Conservation (phyloP, 2,329 filamentous ascomycete species). For the Plectosphaerella sp. region DNA sequence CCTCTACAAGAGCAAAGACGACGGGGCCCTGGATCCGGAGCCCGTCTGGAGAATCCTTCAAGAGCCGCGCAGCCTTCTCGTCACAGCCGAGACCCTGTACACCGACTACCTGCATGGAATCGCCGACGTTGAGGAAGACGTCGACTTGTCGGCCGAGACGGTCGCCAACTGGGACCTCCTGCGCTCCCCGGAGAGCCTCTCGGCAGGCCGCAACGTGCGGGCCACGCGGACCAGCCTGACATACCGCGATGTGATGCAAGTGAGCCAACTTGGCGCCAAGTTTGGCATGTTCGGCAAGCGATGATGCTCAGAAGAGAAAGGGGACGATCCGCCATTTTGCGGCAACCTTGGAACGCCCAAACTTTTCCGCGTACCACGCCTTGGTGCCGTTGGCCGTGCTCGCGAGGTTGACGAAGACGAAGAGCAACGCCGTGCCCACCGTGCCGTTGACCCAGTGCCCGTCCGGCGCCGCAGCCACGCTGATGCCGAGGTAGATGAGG, state of each 20-base stretch:
- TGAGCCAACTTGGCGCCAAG: constrained; percentile 68
- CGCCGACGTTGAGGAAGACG: constrained; percentile 60
- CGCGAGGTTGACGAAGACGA: constrained; percentile 76
- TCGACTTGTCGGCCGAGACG: constrained; percentile 53
- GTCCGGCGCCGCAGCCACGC: constrained; percentile 66
- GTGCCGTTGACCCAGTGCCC: constrained; percentile 67
- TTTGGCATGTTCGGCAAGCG: constrained; percentile 48
- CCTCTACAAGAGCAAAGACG: constrained; percentile 60
- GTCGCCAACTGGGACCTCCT: constrained; percentile 72
- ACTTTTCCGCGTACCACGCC: constrained; percentile 73
- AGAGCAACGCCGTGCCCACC: constrained; percentile 62
- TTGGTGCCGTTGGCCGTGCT: constrained; percentile 75
- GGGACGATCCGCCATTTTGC: constrained; percentile 75
- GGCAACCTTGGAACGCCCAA: constrained; percentile 61
- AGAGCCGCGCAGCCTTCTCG: constrained; percentile 75
- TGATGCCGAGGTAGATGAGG: constrained; percentile 74
- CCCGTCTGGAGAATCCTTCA: constrained; percentile 64
- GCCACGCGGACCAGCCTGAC: constrained; percentile 67
- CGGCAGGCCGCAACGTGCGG: constrained; percentile 51
- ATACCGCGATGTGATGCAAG: constrained; percentile 80
- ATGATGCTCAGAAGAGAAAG: constrained; percentile 48
- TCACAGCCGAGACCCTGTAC: constrained; percentile 67
- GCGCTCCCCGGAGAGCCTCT: constrained; percentile 39
- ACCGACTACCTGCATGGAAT: constrained; percentile 73
- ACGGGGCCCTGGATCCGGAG: constrained; percentile 49